phyloP scores from a whole-genome alignment of 257 asterid genomes.

The Solanum pimpinellifolium region DNA sequence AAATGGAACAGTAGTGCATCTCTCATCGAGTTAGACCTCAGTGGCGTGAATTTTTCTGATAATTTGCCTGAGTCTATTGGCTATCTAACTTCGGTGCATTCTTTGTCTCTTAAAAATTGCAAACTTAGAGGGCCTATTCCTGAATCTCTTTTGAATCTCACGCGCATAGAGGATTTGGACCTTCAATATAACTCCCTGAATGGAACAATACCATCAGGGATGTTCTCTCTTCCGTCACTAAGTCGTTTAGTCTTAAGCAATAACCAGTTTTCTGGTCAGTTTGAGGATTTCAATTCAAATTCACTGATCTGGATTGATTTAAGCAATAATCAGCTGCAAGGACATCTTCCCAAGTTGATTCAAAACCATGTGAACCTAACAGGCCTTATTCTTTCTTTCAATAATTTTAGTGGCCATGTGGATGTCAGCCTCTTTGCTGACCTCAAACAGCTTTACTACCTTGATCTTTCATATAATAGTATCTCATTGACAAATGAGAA shows the following conservation, averaged over 20 bases:
- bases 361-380: neutral
- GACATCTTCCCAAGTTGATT: neutral
- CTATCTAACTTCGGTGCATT: neutral
- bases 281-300: neutral
- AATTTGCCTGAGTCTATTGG: neutral
- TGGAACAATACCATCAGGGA: neutral
- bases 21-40: neutral
- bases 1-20: neutral
- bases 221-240: neutral
- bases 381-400: neutral
- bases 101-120: neutral
- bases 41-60: neutral
- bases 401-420: neutral
- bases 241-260: rapidly evolving
- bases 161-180: neutral
- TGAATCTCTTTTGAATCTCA: neutral
- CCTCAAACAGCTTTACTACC: neutral
- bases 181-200: neutral
- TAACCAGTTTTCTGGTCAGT: neutral
- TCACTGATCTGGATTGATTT: neutral
- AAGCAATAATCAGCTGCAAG: neutral
- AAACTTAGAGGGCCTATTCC: neutral
- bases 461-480: neutral
- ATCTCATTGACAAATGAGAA: neutral
- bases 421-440: neutral